phyloP scores from a whole-genome alignment of 2,329 filamentous ascomycete genomes.

The Aspergillus ochraceoroseus region DNA sequence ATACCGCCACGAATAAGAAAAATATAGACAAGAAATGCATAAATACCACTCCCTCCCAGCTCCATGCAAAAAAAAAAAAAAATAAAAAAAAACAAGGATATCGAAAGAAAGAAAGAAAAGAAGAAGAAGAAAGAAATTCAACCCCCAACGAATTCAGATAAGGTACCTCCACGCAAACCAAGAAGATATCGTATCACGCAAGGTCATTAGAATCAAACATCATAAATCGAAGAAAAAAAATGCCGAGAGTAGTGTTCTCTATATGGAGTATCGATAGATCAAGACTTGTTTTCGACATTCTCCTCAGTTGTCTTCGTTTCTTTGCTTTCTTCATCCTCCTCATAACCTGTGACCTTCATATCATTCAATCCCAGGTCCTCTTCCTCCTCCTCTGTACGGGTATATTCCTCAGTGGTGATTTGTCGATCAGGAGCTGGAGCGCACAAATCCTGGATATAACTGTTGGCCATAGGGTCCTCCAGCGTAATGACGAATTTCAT shows the following conservation, averaged over 20 bases:
- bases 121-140: too few relatives aligned
- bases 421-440: slow-evolving; percentile 78
- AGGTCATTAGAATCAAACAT: slow-evolving; percentile 24
- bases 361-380: slow-evolving; percentile 86
- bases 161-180: too few relatives aligned
- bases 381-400: slow-evolving; percentile 83
- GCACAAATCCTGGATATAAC: slow-evolving; percentile 83
- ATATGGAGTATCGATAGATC: slow-evolving; percentile 19
- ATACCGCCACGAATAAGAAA: too few relatives aligned
- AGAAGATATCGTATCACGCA: too few relatives aligned
- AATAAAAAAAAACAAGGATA: too few relatives aligned
- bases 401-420: slow-evolving; percentile 75
- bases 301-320: slow-evolving; percentile 10
- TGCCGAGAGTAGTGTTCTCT: slow-evolving; percentile 1
- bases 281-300: slow-evolving; percentile 27
- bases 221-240: slow-evolving; percentile 19
- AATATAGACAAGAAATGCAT: too few relatives aligned
- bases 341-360: slow-evolving; percentile 89
- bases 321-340: slow-evolving; percentile 47
- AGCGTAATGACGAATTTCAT: slow-evolving; percentile 77
- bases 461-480: slow-evolving; percentile 82
- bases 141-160: too few relatives aligned
- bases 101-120: slow-evolving; percentile 11
- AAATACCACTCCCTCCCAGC: too few relatives aligned
- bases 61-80: too few relatives aligned